Evolutionary conservation across 1,139 yeast species (phyloP), one percentile per base, ranked within the genome.

Genomic region (Protomyces arabidopsidicola): DNA sequence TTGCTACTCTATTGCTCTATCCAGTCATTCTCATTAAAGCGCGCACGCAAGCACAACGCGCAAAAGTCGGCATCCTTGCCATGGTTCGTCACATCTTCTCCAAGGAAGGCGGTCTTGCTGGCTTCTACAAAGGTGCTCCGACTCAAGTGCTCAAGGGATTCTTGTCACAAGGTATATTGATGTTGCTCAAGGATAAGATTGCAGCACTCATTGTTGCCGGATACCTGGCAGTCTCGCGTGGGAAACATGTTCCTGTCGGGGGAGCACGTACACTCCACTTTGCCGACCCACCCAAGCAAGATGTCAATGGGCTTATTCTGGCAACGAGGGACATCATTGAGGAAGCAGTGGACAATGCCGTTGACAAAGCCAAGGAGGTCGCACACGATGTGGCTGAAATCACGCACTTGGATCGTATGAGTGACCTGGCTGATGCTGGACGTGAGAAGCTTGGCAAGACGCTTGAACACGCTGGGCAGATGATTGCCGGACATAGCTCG

Each of bases 1-100:
- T 88, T 75, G 95, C 96, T 8, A 89, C 96, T 0, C 55, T 88
- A 12, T 81, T 84, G 1, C 89, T 96, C 0, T 96, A 88, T 75
- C 96, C 96, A 1, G 78, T 89, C 74, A 89, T 89, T 72, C 88
- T 88, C 1, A 85, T 95, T 20, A 88, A 89, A 76, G 93, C 88
- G 22, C 83, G 87, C 82, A 82, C 87, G 68, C 96, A 88, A 73
- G 85, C 86, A 4, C 27, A 45, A n/a, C 53, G 63, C 5, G 58
- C 50, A 39, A 60, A 60, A 48, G 20, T 27, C 0, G 31, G 58
- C 35, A 18, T 54, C n/a, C 45, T 55, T 51, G 36, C 53, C 27
- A 35, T 60, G 45, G 34, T 60, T 38, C 45, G 48, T 48, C 31
- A 36, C 12, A 54, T 60, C 58, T 48, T 60, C 50, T 50, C 51